Base-by-base conservation (phyloP, 1,284 basidiomycete genomes). In the Erythrobasidium hasegawianum region DNA sequence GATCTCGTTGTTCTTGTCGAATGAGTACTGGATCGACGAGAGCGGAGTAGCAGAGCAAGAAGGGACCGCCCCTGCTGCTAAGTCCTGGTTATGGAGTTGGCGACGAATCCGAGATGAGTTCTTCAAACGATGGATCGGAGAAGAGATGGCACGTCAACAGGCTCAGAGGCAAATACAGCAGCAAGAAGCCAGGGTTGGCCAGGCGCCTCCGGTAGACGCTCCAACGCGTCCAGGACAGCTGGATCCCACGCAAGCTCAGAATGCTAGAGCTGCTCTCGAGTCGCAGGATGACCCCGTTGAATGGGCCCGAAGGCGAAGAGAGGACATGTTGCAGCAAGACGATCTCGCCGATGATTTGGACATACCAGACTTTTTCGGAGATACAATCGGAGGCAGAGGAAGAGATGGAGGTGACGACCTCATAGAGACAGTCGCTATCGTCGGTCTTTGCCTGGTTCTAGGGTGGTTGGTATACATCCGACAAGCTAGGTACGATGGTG, bases 401-500 rank as follows among this genome's bases (percentile, higher is more conserved):
- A n/a, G 64, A 62, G 73, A 70, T 8, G 72, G 68, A 2, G 73
- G 72, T 4, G 70, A 70, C 11, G 73, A 74, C 38, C 60, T 72
- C 22, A 60, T 69, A 13, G 73, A 72, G 11, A 73, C 71, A 13
- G 58, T 74, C 45, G 73, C 71, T 7, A 74, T 74, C 41, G 66
- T 74, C 1, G 70, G 65, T 10, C 40, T 73, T 2, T 73, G 72
- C 45, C 69, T 71, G 40, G 39, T 72, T 5, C 68, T 74, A 1
- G 73, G 70, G 68, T 73, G 61, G 43, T 68, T 74, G n/a, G 61
- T 74, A 9, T 73, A 74, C 59, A 67, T 72, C 45, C 69, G 73
- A 29, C 73, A 74, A 41, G 69, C 61, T 2, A 54, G 67, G n/a
- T 59, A 56, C 26, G 62, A 68, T 41, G 58, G 57, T 8, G 49